These are phyloP conservation scores for Neurospora terricola DNA, from an alignment of 495 filamentous ascomycete species.

Conservation along the genomic window DNA sequence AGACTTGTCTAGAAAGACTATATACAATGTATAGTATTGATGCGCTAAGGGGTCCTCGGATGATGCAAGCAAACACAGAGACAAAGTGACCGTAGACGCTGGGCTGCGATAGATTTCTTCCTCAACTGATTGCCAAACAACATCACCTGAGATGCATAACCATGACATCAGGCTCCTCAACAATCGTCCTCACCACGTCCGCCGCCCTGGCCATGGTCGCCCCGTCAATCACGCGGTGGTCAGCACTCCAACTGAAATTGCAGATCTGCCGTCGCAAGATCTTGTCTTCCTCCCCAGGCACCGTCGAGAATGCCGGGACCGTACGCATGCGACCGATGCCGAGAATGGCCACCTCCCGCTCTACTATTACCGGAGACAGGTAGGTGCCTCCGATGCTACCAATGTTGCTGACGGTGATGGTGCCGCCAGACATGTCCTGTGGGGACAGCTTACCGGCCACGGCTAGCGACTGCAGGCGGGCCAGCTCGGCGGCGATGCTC, in stretches of 20 bases:
- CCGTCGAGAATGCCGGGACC: slow-evolving; percentile 55
- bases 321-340: slow-evolving; percentile 73
- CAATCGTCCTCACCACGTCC: slow-evolving; percentile 58
- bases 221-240: slow-evolving; percentile 91
- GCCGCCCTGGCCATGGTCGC: slow-evolving; percentile 88
- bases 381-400: slow-evolving; percentile 94
- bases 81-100: not conserved
- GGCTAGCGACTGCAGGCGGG: slow-evolving; percentile 61
- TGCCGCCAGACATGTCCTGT: slow-evolving; percentile 73
- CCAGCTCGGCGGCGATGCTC: slow-evolving; percentile 66
- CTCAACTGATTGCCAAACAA: not conserved
- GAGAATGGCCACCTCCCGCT: slow-evolving; percentile 82
- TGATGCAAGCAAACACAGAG: not conserved
- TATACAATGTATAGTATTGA: not conserved
- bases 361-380: slow-evolving; percentile 80
- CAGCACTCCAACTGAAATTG: slow-evolving; percentile 94
- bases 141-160: slow-evolving; percentile 46
- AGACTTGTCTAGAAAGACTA: not conserved
- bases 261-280: slow-evolving; percentile 56
- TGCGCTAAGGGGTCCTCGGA: not conserved
- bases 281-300: slow-evolving; percentile 35
- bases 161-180: slow-evolving; percentile 83
- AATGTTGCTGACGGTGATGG: slow-evolving; percentile 93
- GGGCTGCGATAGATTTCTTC: not conserved
- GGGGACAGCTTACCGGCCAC: slow-evolving; percentile 62